These are phyloP conservation scores for Podospora didyma DNA, from an alignment of 495 filamentous ascomycete species.

Conservation along the genomic window DNA sequence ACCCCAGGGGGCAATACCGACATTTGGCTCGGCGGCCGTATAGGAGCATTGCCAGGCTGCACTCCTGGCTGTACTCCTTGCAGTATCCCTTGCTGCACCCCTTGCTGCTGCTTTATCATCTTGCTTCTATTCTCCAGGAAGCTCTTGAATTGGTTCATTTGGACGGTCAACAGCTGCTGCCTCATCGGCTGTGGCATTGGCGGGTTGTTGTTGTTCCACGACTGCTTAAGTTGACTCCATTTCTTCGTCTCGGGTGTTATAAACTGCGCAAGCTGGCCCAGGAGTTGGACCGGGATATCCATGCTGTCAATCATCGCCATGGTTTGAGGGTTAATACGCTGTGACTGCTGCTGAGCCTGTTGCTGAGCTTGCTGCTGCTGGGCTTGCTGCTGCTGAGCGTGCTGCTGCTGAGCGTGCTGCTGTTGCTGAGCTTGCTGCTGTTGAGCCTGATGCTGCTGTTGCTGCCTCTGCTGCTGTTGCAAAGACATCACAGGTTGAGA, in stretches of 20 bases:
- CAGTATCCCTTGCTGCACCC: not conserved
- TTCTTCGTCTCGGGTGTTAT: slow-evolving; percentile 58
- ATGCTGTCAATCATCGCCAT: slow-evolving; percentile 33
- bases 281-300: slow-evolving; percentile 27
- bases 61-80: not conserved
- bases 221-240: slow-evolving; percentile 72
- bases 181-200: slow-evolving; percentile 35
- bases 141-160: slow-evolving; percentile 51
- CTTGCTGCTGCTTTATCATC: not conserved
- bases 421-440: slow-evolving; percentile 11
- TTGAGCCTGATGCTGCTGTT: slow-evolving; percentile 17
- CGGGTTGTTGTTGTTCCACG: slow-evolving; percentile 52
- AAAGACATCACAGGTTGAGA: not conserved
- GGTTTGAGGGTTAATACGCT: slow-evolving; percentile 6
- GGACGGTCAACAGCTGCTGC: slow-evolving; percentile 45
- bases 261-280: slow-evolving; percentile 17
- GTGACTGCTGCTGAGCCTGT: not conserved
- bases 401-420: not conserved
- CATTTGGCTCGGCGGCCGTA: not conserved
- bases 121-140: slow-evolving; percentile 6
- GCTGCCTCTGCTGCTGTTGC: slow-evolving; percentile 7
- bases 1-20: not conserved
- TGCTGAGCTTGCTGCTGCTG: not conserved
- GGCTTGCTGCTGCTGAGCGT: not conserved
- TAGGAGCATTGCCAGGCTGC: slow-evolving; percentile 3